These are phyloP conservation scores for Dimargaris verticillata DNA, from an alignment of 192 early-diverging fungal species.

Conservation along the genomic window DNA sequence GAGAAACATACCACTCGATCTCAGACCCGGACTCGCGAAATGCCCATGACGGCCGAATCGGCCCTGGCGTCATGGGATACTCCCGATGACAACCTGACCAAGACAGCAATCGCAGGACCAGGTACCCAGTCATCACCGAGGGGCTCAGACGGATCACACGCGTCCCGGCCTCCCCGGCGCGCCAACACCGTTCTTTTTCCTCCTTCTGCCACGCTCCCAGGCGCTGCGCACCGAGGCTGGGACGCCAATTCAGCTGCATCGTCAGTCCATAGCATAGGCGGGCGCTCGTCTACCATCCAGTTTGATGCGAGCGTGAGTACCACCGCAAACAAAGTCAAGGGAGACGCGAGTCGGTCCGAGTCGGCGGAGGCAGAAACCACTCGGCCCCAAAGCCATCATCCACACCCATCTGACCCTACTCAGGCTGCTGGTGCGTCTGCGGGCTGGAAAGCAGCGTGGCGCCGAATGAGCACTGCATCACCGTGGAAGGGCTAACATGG, in stretches of 20 bases:
- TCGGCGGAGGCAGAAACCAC: not conserved
- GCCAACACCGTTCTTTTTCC: not conserved
- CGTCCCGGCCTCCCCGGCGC: not conserved
- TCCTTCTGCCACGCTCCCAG: not conserved
- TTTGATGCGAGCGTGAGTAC: not conserved
- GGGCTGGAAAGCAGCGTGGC: constrained; percentile 11
- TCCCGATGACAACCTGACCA: not conserved
- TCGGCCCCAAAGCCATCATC: not conserved
- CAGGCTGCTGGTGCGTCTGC: not conserved
- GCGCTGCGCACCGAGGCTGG: not conserved
- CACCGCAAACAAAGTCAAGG: not conserved
- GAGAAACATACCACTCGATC: not conserved
- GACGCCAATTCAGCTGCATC: not conserved
- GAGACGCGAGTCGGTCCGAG: not conserved
- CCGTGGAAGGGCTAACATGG: not conserved
- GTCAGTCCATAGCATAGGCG: not conserved
- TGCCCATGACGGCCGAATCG: not conserved
- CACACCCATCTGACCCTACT: not conserved
- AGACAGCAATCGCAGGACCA: not conserved
- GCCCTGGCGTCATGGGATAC: constrained; percentile 4
- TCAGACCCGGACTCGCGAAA: too few relatives aligned
- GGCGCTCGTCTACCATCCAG: not conserved
- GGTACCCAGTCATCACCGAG: not conserved
- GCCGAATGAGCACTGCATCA: constrained; percentile 2
- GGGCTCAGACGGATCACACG: not conserved